A percentile compares a stretch with the other conserved stretches of the same genome.
phyloP scores from a whole-genome alignment of 441 rosid genomes.

The Bocquillonia castaneifolia region DNA sequence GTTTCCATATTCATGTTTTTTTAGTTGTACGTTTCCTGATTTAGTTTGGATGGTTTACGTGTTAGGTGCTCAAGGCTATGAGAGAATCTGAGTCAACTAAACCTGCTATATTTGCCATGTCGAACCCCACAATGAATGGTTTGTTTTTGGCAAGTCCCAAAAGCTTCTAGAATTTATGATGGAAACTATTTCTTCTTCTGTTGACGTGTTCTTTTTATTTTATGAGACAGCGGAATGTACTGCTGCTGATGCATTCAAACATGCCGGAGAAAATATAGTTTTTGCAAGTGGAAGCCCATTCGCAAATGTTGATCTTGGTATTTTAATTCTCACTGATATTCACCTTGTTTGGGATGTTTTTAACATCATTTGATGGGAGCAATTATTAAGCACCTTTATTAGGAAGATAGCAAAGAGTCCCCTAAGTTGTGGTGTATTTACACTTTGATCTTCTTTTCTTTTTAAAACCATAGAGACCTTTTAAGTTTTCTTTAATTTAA shows the following conservation, averaged over 20 bases:
- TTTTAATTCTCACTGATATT: slow-evolving; percentile 16
- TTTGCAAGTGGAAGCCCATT: slow-evolving; percentile 99
- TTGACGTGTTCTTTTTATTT: slow-evolving; percentile 21
- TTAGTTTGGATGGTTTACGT: slow-evolving; percentile 21
- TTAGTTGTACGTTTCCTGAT: slow-evolving; percentile 6
- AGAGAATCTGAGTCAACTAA: slow-evolving; percentile 68
- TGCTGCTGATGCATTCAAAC: slow-evolving; percentile 87
- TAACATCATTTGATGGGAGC: slow-evolving; percentile 3
- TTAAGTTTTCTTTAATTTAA: background rate
- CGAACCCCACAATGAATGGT: slow-evolving; percentile 97
- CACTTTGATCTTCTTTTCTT: background rate
- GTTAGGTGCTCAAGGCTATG: slow-evolving; percentile 95
- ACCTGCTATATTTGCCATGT: slow-evolving; percentile 97
- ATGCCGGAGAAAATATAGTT: slow-evolving; percentile 83
- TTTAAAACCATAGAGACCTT: background rate
- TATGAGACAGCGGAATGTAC: slow-evolving; percentile 81
- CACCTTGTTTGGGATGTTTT: slow-evolving; percentile 12
- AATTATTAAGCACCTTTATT: slow-evolving; percentile 11
- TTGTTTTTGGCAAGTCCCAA: slow-evolving; percentile 22
- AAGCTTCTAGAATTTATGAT: slow-evolving; percentile 14
- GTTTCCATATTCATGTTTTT: background rate
- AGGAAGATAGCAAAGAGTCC: background rate
- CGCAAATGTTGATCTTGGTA: slow-evolving; percentile 77
- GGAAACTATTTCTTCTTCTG: slow-evolving; percentile 14
- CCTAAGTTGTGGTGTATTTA: background rate